These are phyloP conservation scores for Fusarium virguliforme DNA, from an alignment of 2,329 filamentous ascomycete species.

Conservation along the genomic window DNA sequence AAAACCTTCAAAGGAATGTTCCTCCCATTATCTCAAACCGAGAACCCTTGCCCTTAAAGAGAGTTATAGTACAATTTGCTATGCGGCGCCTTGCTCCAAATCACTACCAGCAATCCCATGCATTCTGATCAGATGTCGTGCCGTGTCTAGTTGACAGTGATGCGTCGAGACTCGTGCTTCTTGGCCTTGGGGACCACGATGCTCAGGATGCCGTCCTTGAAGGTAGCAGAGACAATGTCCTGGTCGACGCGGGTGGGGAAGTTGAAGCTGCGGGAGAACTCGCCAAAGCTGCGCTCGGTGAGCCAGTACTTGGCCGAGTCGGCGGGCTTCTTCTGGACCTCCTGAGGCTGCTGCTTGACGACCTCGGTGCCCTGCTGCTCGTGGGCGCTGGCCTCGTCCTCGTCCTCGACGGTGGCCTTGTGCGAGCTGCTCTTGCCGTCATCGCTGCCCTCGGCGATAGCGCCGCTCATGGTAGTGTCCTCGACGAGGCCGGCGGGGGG, in stretches of 20 bases:
- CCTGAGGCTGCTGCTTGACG: constrained; percentile 45
- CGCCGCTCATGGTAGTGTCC: constrained; percentile 55
- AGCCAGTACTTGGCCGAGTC: constrained; percentile 78
- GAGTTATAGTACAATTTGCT: too few species aligned
- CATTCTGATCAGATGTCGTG: too few species aligned
- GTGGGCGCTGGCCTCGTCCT: constrained; percentile 46
- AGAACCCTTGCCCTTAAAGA: too few species aligned
- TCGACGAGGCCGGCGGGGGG: constrained; percentile 66
- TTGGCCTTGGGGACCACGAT: constrained; percentile 77
- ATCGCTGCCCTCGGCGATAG: constrained; percentile 60
- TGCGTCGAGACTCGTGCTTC: constrained; percentile 71
- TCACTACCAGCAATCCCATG: too few species aligned
- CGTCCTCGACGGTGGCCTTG: constrained; percentile 79
- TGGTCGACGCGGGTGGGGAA: constrained; percentile 77
- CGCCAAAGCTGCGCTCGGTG: constrained; percentile 75
- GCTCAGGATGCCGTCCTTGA: constrained; percentile 77
- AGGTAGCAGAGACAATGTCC: constrained; percentile 72
- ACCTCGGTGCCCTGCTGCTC: constrained; percentile 48
- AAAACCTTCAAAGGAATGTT: too few species aligned
- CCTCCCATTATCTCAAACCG: too few species aligned
- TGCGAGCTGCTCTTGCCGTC: constrained; percentile 62
- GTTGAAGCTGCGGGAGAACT: constrained; percentile 78
- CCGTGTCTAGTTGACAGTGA: constrained; percentile 65
- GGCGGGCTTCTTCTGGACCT: constrained; percentile 54
- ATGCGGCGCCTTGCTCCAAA: too few species aligned